Conservation (phyloP, 2,329 filamentous ascomycete species). For the Paecilomyces variotii region DNA sequence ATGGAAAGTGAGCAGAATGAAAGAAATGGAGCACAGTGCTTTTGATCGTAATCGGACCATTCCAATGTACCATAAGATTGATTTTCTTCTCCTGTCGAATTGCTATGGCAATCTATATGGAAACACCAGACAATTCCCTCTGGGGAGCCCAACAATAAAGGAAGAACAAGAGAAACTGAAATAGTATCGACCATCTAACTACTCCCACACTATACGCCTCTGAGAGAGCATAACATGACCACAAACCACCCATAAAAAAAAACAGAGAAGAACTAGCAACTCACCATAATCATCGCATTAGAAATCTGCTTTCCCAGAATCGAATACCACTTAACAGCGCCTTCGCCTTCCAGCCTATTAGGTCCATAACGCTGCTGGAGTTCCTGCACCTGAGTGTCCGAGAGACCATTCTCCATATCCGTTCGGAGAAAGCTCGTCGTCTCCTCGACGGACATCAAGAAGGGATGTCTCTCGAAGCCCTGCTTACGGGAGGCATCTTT, state of each 20-base stretch:
- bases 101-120: neutral
- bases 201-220: neutral
- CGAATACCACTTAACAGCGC: conserved; percentile 39
- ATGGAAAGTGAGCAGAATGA: neutral
- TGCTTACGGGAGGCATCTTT: conserved; percentile 8
- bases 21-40: neutral
- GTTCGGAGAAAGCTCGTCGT: conserved; percentile 39
- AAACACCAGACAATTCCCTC: neutral
- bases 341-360: conserved; percentile 42
- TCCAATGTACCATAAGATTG: neutral
- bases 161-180: neutral
- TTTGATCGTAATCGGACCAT: neutral
- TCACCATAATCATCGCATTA: conserved; percentile 49
- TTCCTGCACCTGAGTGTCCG: conserved; percentile 32
- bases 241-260: neutral
- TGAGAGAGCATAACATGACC: neutral
- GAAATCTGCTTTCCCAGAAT: conserved; percentile 46
- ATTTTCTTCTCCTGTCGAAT: neutral
- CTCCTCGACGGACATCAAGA: conserved; percentile 25
- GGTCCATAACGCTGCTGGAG: conserved; percentile 41
- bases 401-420: conserved; percentile 42
- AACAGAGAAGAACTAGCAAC: conserved; percentile 1
- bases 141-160: neutral
- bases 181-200: neutral
- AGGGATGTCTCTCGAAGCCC: conserved; percentile 19